Percentiles rank a stretch among this genome's conserved stretches.
Conservation (phyloP, 805 yeast genomes). For the Trichomonascus vanleenenianus region DNA sequence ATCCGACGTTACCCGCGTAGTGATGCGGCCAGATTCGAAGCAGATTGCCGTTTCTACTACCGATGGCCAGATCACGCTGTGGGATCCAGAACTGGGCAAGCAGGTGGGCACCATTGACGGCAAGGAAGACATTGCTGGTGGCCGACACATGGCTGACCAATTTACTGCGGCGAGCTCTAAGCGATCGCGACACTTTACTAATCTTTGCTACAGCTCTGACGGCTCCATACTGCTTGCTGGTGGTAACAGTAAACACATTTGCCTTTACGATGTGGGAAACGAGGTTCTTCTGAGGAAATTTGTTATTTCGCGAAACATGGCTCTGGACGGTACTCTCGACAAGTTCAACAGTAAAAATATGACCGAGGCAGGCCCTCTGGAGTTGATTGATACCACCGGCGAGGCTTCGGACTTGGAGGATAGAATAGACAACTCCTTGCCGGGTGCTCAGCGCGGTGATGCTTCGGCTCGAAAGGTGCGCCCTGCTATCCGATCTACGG, state of each 20-base stretch:
- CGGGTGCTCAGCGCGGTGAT: constrained; percentile 84
- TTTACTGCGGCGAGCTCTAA: constrained; percentile 74
- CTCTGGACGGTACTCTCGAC: constrained; percentile 78
- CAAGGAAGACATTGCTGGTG: constrained; percentile 75
- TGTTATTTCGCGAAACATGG: constrained; percentile 82
- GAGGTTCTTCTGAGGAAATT: constrained; percentile 80
- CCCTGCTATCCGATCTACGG: constrained; percentile 77
- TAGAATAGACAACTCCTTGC: constrained; percentile 63
- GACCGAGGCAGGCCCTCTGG: constrained; percentile 84
- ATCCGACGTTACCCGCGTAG: constrained; percentile 74
- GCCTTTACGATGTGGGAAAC: constrained; percentile 83
- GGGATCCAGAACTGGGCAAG: constrained; percentile 74
- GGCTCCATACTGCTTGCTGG: constrained; percentile 85
- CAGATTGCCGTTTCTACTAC: constrained; percentile 81
- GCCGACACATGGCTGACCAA: constrained; percentile 75
- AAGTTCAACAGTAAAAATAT: constrained; percentile 70
- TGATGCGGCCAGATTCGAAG: constrained; percentile 90
- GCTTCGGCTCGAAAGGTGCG: constrained; percentile 64
- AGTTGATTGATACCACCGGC: constrained; percentile 74
- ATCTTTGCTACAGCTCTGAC: constrained; percentile 80
- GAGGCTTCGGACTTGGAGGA: constrained; percentile 83
- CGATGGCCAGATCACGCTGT: constrained; percentile 79
- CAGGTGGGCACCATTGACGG: constrained; percentile 83
- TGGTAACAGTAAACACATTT: constrained; percentile 85
- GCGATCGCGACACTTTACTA: constrained; percentile 75